These are phyloP conservation scores for Cercospora zeina DNA, from an alignment of 2,329 filamentous ascomycete species.

Conservation along the genomic window DNA sequence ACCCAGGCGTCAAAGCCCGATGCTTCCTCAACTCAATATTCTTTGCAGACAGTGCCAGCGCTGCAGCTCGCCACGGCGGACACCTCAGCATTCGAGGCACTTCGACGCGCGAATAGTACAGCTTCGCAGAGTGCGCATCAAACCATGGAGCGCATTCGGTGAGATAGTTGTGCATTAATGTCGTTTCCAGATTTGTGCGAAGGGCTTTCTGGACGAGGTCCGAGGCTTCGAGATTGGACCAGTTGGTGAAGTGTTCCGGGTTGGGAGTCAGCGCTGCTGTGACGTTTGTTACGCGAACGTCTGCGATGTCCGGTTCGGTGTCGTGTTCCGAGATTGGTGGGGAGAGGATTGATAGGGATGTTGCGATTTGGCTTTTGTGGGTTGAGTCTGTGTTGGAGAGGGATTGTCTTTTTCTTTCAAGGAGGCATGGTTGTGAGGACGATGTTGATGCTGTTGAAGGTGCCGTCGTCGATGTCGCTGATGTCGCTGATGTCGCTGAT, in stretches of 20 bases:
- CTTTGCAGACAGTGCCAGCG: conserved; percentile 22
- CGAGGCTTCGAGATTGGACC: conserved; percentile 20
- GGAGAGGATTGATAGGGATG: background rate
- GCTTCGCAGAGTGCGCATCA: conserved; percentile 20
- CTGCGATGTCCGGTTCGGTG: conserved; percentile 3
- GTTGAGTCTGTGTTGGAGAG: background rate
- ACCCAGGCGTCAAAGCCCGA: conserved; percentile 14
- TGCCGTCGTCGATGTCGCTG: background rate
- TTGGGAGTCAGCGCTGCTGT: conserved; percentile 15
- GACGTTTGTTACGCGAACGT: conserved; percentile 8
- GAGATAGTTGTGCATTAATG: conserved; percentile 23
- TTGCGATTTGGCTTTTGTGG: background rate
- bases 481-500: too few relatives aligned
- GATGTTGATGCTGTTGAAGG: background rate
- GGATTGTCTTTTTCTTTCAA: background rate
- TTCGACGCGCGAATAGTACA: conserved; percentile 21
- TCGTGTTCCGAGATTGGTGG: conserved; percentile 2
- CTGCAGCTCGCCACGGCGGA: conserved; percentile 24
- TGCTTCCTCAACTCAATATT: conserved; percentile 21
- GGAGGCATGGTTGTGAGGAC: background rate
- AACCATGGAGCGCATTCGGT: conserved; percentile 24
- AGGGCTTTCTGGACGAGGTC: conserved; percentile 22
- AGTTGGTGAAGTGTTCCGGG: conserved; percentile 20
- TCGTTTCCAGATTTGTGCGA: conserved; percentile 18
- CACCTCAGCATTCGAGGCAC: conserved; percentile 22